Evolutionary conservation across 331 rosid genomes (phyloP).

Genomic region (Malus hybrid): DNA sequence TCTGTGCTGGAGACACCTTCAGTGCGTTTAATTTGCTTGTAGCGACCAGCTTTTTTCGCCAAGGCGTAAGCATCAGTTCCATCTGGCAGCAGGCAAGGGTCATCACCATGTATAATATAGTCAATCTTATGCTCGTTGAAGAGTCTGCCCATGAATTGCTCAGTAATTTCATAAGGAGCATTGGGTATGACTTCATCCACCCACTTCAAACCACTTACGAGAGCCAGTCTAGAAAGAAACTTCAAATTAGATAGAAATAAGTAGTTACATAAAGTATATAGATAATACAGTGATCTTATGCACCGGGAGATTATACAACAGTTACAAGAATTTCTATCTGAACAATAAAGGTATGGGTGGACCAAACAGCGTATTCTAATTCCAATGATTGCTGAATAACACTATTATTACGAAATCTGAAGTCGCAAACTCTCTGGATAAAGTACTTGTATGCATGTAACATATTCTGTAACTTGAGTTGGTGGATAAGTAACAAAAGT

Average conservation of each 20-base stretch:
- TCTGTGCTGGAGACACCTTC: conserved; percentile 99
- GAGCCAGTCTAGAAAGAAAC: conserved; percentile 56
- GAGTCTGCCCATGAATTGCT: conserved; percentile 82
- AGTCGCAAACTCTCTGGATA: neutral
- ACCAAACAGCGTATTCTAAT: neutral
- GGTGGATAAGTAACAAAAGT: neutral
- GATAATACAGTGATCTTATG: neutral
- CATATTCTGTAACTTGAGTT: neutral
- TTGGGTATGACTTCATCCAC: conserved; percentile 95
- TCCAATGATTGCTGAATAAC: neutral
- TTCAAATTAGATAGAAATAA: conserved; percentile 13
- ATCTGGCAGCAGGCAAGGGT: conserved; percentile 99
- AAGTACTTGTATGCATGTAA: neutral
- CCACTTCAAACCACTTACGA: conserved; percentile 98
- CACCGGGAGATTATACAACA: neutral
- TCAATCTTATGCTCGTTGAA: conserved; percentile 91
- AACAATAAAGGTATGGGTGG: neutral
- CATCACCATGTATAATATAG: conserved; percentile 95
- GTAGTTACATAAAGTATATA: neutral
- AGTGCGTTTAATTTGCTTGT: conserved; percentile 97
- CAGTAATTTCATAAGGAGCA: conserved; percentile 95
- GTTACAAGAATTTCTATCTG: neutral
- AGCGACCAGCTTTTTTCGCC: conserved; percentile 93
- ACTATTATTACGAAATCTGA: neutral
- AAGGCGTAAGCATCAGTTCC: conserved; percentile 99